These are phyloP conservation scores for Wickerhamiella dianesei DNA, from an alignment of 805 yeast genomes.

Conservation along the genomic window DNA sequence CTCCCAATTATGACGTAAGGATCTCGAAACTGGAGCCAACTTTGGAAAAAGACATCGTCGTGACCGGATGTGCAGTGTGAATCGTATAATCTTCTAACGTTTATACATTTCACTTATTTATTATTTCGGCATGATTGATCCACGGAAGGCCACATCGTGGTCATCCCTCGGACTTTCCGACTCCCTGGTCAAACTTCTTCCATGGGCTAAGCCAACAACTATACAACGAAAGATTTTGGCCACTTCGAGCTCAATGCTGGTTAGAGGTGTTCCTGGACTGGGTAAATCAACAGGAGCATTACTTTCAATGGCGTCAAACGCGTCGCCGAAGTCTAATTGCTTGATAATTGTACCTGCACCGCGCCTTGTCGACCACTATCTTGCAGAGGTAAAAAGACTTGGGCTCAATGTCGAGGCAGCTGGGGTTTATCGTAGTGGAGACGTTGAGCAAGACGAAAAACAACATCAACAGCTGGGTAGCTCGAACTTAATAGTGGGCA, in stretches of 20 bases:
- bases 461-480: constrained; percentile 17
- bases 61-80: too few relatives aligned
- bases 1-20: too few relatives aligned
- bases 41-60: not conserved
- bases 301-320: constrained; percentile 6
- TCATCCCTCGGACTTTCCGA: constrained; percentile 9
- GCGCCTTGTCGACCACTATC: constrained; percentile 22
- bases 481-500: constrained; percentile 37
- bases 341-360: constrained; percentile 24
- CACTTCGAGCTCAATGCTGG: constrained; percentile 19
- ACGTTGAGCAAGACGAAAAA: constrained; percentile 9
- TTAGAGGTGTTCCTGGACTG: constrained; percentile 21
- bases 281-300: constrained; percentile 25
- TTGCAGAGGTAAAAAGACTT: constrained; percentile 8
- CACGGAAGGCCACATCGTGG: constrained; percentile 13
- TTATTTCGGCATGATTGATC: constrained; percentile 13
- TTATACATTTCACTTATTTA: too few relatives aligned
- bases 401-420: constrained; percentile 6
- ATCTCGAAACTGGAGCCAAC: too few relatives aligned
- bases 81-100: too few relatives aligned
- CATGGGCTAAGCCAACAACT: constrained; percentile 13
- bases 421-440: constrained; percentile 18
- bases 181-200: constrained; percentile 2
- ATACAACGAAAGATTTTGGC: constrained; percentile 21
- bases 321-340: constrained; percentile 10